Evolutionary conservation across 1,139 yeast species (phyloP), one percentile per base, ranked within the genome.

Genomic region (Zygosaccharomyces pseudobailii): DNA sequence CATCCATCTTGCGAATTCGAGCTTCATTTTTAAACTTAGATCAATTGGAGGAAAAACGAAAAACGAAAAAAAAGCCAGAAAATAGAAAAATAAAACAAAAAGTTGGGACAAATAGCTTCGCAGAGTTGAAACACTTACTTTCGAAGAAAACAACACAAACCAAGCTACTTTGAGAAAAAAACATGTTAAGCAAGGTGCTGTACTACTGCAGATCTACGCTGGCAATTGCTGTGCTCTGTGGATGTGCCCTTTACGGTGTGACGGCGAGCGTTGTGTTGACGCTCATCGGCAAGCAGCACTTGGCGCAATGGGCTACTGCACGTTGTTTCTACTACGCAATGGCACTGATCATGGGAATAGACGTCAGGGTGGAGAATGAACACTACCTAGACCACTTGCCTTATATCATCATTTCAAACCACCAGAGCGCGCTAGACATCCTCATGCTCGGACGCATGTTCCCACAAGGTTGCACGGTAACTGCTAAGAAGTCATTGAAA

Each of bases 261-360:
- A 48, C 84, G 10, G 85, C 92, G 13, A 88, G 97, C 2, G 66
- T 87, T 2, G 53, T 81, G 9, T 72, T 88, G 47, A 71, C 88
- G 3, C 50, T 88, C 10, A 57, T 83, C 10, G 95, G 96, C 31
- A 86, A 85, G 65, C 82, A 80, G 56, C 82, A 86, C 47, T 73
- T 88, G 46, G 82, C 95, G 2, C 99, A 94, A 69, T 89, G 90
- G 80, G 75, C 89, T 20, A 88, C 92, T 13, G 98, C 97, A 2
- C 75, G 95, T 53, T 84, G 82, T 36, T 90, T 87, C 63, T 85
- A 86, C 65, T 66, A 70, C 55, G 62, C 79, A 3, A 76, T 85
- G 66, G 78, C 87, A 32, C 64, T 71, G 3, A 46, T 83, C 3
- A 69, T 90, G 65, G 92, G 95, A 0, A 72, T 89, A 53, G 80